Evolutionary conservation across 371 early-diverging fungal genomes (phyloP).

Genomic region (Circinella umbellata): DNA sequence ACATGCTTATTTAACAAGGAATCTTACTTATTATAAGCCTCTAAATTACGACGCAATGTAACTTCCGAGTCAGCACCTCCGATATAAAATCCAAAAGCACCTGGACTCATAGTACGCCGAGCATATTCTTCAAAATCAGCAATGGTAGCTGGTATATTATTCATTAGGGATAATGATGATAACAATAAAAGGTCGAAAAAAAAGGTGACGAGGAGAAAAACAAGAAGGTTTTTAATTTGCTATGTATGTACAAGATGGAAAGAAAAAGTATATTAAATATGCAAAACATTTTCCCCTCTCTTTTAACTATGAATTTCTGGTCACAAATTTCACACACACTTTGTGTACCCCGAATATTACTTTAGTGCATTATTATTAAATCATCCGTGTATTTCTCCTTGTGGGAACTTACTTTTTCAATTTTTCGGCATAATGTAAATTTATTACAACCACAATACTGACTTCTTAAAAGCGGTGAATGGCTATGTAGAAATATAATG

Average conservation of each 20-base stretch:
- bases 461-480: no score
- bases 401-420: not conserved
- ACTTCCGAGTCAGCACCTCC: conserved; percentile 26
- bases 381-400: conserved; percentile 2
- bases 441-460: no score
- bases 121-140: conserved; percentile 31
- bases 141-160: conserved; percentile 20
- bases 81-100: conserved; percentile 23
- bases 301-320: not conserved
- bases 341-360: not conserved
- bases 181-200: not conserved
- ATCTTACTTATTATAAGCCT: conserved; percentile 26
- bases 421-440: no score
- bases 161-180: not conserved
- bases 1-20: not conserved
- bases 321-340: not conserved
- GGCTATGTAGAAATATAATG: no score
- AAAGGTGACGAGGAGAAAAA: not conserved
- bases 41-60: conserved; percentile 23
- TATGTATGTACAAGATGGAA: not conserved
- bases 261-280: no score
- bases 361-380: not conserved
- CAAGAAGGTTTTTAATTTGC: not conserved
- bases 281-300: not conserved
- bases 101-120: conserved; percentile 15